Evolutionary conservation across 2,329 filamentous ascomycete genomes (phyloP).

Genomic region (Botrytis deweyae): DNA sequence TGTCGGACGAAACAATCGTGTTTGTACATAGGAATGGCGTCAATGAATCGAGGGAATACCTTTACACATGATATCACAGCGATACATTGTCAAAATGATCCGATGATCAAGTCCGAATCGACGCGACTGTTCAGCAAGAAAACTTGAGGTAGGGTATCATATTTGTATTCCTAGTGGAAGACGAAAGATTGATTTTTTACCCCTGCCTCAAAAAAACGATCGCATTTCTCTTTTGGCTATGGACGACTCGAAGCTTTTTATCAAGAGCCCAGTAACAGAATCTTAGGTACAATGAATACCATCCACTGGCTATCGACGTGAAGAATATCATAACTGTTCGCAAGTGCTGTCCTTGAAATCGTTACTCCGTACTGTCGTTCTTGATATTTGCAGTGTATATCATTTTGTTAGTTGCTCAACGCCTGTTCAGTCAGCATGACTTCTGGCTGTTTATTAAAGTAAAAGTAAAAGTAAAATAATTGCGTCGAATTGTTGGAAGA

Average conservation of each 20-base stretch:
- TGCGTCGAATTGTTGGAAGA: neutral
- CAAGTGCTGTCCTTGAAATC: neutral
- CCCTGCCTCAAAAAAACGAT: neutral
- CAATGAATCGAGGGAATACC: conserved; percentile 18
- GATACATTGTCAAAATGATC: neutral
- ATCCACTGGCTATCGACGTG: neutral
- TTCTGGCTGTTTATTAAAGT: neutral
- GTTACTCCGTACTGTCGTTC: neutral
- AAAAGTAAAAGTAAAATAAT: neutral
- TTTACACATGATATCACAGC: conserved; percentile 11
- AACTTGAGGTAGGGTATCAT: neutral
- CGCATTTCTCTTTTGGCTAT: neutral
- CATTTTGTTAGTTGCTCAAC: neutral
- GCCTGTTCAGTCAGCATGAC: neutral
- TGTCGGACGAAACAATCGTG: conserved; percentile 7
- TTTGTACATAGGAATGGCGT: conserved; percentile 19
- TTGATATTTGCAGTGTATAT: neutral
- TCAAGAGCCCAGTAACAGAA: neutral
- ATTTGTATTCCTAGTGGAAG: conserved; percentile 1
- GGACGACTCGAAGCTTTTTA: neutral
- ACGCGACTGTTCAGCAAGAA: neutral
- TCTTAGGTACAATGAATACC: neutral
- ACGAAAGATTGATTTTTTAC: neutral
- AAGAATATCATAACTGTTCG: neutral
- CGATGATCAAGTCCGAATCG: neutral